These are phyloP conservation scores for Eucalyptus sp. DNA, from an alignment of 345 rosid species.

Conservation along the genomic window DNA sequence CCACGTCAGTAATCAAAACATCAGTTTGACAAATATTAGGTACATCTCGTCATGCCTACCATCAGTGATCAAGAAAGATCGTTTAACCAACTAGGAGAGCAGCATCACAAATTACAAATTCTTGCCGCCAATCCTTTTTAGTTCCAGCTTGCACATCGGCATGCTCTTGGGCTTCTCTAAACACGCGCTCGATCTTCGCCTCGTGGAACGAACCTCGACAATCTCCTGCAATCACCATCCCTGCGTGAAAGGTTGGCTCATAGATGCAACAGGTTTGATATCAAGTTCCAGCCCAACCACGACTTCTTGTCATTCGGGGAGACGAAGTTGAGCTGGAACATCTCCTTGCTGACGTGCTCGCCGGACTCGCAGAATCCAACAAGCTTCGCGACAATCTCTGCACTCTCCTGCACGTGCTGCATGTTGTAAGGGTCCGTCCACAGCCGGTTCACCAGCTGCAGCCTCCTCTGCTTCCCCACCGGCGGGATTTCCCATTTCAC, in stretches of 20 bases:
- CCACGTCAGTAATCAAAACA: not conserved
- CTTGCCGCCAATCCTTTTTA: not conserved
- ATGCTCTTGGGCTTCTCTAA: not conserved
- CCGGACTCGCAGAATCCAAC: conserved; percentile 84
- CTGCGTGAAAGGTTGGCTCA: not conserved
- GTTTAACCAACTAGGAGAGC: not conserved
- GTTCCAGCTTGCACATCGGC: not conserved
- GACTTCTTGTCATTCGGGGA: conserved; percentile 74
- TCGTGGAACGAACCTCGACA: not conserved
- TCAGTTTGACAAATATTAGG: not conserved
- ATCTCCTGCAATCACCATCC: not conserved
- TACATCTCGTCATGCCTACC: not conserved
- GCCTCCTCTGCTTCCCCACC: conserved; percentile 75
- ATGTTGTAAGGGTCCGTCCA: conserved; percentile 82
- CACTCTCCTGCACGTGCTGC: conserved; percentile 69
- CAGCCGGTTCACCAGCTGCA: conserved; percentile 71
- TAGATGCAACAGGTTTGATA: conserved; percentile 60
- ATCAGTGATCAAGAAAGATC: not conserved
- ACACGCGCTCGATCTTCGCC: not conserved
- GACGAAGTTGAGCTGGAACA: conserved; percentile 78
- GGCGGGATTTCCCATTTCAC: conserved; percentile 78
- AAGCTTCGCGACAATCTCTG: conserved; percentile 70
- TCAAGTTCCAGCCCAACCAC: conserved; percentile 95
- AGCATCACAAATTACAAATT: not conserved
- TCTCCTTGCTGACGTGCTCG: conserved; percentile 69